Evolutionary conservation across 495 filamentous ascomycete genomes (phyloP).

Genomic region (Penicillium herquei): DNA sequence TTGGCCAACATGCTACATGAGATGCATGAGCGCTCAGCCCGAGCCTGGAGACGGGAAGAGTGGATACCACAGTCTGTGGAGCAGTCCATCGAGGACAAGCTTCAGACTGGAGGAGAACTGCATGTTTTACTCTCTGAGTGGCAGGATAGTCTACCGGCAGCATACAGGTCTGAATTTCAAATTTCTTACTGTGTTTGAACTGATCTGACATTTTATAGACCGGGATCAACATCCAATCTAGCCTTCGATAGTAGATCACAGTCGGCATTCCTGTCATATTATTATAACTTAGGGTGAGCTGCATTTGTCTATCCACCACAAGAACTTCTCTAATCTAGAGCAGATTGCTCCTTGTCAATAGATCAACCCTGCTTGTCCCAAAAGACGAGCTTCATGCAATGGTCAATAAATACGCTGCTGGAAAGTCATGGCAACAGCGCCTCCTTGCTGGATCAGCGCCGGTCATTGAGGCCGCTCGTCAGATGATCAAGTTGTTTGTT

Average conservation of each 20-base stretch:
- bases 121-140: constrained; percentile 3
- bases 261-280: not conserved
- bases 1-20: constrained; percentile 13
- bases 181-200: not conserved
- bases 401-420: constrained; percentile 7
- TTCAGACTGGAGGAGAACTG: constrained; percentile 12
- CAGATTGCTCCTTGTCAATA: constrained; percentile 6
- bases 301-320: not conserved
- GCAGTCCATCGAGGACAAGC: constrained; percentile 15
- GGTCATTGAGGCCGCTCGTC: constrained; percentile 9
- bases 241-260: not conserved
- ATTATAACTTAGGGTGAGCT: not conserved
- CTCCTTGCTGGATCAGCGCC: constrained; percentile 8
- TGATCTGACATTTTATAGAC: not conserved
- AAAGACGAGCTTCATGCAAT: constrained; percentile 7
- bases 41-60: constrained; percentile 12
- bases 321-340: not conserved
- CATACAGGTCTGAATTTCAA: not conserved
- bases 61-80: constrained; percentile 12
- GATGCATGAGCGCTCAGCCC: constrained; percentile 12
- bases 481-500: constrained; percentile 12
- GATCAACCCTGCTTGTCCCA: constrained; percentile 7
- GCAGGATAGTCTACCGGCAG: constrained; percentile 4
- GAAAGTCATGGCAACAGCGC: not conserved
- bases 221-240: not conserved